Base-by-base conservation (phyloP, 1,139 yeast species). In the Blastobotrys persicus region DNA sequence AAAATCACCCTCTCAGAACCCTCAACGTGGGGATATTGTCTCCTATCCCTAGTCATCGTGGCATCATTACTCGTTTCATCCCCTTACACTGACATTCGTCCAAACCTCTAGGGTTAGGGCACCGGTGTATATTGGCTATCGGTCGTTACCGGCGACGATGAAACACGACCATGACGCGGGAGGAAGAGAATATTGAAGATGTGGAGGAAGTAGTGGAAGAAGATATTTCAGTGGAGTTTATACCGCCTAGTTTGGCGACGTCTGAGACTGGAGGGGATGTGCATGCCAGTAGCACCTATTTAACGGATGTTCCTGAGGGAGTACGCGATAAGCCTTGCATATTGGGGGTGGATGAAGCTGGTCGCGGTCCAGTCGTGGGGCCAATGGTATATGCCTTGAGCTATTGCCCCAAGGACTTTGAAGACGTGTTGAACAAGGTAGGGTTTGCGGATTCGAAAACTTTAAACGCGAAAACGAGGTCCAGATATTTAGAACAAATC, bases 381-480 rank as follows among this genome's bases (percentile, higher is more conserved):
- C 95, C 98, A 0, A 94, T 92, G 98, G 98, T 94, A 1, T 92
- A 92, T 61, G 96, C 96, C 1, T 73, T 88, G 2, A 82, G 95
- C 2, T 92, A 88, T 63, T 83, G 95, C 58, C 69, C 82, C 14
- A 74, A 75, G 45, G 63, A 70, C 1, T 88, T 80, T 61, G 65
- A 67, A 40, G 83, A 79, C 4, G 67, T 83, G 49, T 79, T 85
- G 47, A 73, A 72, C 5, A 69, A 75, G 33, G 83, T 79, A 55
- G 96, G 92, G 9, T 92, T 92, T 70, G 96, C 91, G 26, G 99
- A 92, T 65, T 91, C 98, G 5, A 92, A 92, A 63, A 86, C 86
- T 2, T 72, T 92, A 52, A 86, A 85, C 3, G 95, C 88, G 50
- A 79, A 76, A 3, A 79, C 78, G 49, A 77, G 99, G 57, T 75